Evolutionary conservation across 768 basidiomycete genomes (phyloP), one percentile per base, ranked within the genome.

Genomic region (Sarcomyxa edulis): DNA sequence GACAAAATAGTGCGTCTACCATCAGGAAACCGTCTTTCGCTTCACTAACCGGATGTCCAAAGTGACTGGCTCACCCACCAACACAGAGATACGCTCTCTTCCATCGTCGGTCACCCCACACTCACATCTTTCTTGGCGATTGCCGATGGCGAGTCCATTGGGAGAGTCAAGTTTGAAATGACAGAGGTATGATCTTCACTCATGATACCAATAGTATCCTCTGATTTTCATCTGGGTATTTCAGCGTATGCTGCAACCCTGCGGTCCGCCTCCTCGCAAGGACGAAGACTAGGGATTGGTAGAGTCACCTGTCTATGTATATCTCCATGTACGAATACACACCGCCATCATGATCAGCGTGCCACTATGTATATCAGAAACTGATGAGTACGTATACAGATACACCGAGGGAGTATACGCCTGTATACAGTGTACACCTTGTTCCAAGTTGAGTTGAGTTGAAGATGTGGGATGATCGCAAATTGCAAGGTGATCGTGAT

Each of bases 11-110:
- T 96, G 52, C 46, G 90, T 67, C 26, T 28, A 8, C 20, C 35
- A 38, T 12, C 18, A 16, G 16, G 8, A 15, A 26, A 31, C 20
- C 29, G 26, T 12, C 28, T 11, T 33, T 12, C 32, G 10, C 16
- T 16, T 27, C 28, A 10, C 18, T 11, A 34, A 19, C n/a, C 10
- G 28, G 7, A n/a, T 14, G 26, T 22, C 12, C 42, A 2, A 54
- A 98, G 95, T 62, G 95, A 98, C 56, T 98, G 95, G 95, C 62
- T 95, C 32, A 96, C 92, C 6, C 91, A 97, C 62, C 95, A 97
- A 55, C 94, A 97, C 64, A 81, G 95, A 28, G 95, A 98, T 59
- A 94, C 92, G n/a, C 66, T 90, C 44, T 68, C 94, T 16, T 86
- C 94, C 7, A 93, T 98, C 46, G 81, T 93, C 31, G 92, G 95